These are phyloP conservation scores for Diaporthe citriasiana DNA, from an alignment of 2,329 filamentous ascomycete genomes.

Conservation along the genomic window DNA sequence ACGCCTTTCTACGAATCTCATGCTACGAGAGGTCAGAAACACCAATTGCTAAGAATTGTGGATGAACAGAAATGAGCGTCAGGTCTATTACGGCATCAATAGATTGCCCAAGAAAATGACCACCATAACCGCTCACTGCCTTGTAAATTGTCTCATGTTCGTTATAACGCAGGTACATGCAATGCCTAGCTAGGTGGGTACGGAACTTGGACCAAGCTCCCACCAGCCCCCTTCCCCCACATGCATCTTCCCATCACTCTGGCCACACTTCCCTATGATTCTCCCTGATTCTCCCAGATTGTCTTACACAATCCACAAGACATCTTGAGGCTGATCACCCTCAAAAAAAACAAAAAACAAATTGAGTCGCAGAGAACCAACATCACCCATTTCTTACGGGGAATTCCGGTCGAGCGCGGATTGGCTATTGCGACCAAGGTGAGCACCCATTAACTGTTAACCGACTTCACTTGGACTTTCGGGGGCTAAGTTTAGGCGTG, in stretches of 20 bases:
- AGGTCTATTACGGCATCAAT: neutral
- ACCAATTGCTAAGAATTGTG: neutral
- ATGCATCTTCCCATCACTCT: no score
- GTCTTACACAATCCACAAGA: neutral
- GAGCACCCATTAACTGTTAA: neutral
- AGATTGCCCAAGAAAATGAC: no score
- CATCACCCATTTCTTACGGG: neutral
- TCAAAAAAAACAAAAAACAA: neutral
- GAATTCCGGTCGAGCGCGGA: neutral
- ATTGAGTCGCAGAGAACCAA: neutral
- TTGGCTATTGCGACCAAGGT: slow-evolving; percentile 5
- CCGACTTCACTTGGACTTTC: neutral
- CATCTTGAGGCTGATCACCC: neutral
- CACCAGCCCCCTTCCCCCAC: no score
- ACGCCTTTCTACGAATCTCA: neutral
- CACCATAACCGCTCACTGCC: neutral
- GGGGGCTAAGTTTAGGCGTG: neutral
- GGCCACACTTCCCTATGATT: neutral
- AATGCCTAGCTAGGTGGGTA: neutral
- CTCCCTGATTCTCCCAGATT: neutral
- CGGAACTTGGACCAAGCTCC: neutral
- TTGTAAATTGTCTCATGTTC: neutral
- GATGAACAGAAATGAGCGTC: neutral
- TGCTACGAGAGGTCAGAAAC: neutral
- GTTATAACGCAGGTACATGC: neutral